phyloP scores from a whole-genome alignment of 2,329 filamentous ascomycete species.

The Penicillium sp. region DNA sequence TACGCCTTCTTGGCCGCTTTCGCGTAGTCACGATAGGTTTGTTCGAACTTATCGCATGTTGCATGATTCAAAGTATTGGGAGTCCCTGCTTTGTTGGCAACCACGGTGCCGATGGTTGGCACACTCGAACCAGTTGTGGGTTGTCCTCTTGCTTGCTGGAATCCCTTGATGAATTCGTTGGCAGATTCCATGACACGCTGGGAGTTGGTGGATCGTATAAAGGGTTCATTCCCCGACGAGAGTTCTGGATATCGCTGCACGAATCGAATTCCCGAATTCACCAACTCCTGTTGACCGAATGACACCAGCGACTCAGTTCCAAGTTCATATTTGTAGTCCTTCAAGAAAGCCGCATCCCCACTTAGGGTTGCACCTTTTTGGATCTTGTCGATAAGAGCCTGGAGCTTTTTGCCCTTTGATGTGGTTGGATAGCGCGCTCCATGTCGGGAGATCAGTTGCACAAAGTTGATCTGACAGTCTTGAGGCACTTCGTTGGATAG shows the following conservation, averaged over 20 bases:
- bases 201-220: constrained; percentile 68
- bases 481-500: background rate
- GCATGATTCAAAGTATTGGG: background rate
- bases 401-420: constrained; percentile 64
- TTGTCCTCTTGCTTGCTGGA: constrained; percentile 55
- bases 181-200: constrained; percentile 72
- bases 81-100: background rate
- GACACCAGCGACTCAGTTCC: constrained; percentile 67
- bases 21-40: background rate
- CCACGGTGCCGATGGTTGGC: background rate
- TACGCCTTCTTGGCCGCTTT: background rate
- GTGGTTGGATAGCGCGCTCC: constrained; percentile 77
- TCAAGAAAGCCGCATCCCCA: constrained; percentile 53
- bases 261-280: constrained; percentile 72
- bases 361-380: constrained; percentile 64
- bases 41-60: background rate
- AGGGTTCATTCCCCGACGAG: constrained; percentile 58
- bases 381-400: constrained; percentile 41
- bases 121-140: constrained; percentile 33
- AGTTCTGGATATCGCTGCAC: constrained; percentile 69
- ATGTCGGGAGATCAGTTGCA: constrained; percentile 76
- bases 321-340: constrained; percentile 66
- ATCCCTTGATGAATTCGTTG: constrained; percentile 71
- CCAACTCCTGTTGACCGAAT: constrained; percentile 67
- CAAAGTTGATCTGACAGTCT: constrained; percentile 52